phyloP scores from a whole-genome alignment of 2,329 filamentous ascomycete genomes.

The Penicillium olsonii region DNA sequence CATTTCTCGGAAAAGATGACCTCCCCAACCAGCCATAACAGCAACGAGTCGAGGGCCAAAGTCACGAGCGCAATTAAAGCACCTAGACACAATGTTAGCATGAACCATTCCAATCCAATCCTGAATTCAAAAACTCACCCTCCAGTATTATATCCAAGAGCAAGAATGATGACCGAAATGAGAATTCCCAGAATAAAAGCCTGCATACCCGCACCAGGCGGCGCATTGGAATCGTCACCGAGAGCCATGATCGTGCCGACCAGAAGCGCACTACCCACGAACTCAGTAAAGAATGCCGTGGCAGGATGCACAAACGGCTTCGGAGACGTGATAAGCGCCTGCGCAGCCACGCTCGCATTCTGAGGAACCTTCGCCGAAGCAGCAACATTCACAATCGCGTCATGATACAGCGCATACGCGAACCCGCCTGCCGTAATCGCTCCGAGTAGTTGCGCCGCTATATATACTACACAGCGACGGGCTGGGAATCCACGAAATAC shows the following conservation, averaged over 20 bases:
- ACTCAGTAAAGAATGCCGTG: constrained; percentile 42
- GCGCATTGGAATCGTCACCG: constrained; percentile 47
- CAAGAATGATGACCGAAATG: constrained; percentile 17
- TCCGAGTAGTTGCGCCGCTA: constrained; percentile 38
- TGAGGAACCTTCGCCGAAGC: constrained; percentile 18
- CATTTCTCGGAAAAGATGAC: constrained; percentile 24
- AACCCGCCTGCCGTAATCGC: constrained; percentile 36
- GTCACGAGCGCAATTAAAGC: constrained; percentile 39
- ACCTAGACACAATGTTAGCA: constrained; percentile 13
- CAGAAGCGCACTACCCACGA: constrained; percentile 35
- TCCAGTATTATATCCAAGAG: constrained; percentile 40
- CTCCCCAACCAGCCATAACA: constrained; percentile 36
- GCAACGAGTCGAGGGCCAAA: constrained; percentile 38
- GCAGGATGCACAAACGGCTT: constrained; percentile 25
- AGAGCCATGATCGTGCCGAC: constrained; percentile 37
- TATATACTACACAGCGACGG: constrained; percentile 27
- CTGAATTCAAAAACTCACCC: constrained; percentile 18
- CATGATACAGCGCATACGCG: constrained; percentile 39
- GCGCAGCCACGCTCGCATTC: constrained; percentile 15
- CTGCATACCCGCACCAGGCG: constrained; percentile 47
- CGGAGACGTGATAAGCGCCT: constrained; percentile 32
- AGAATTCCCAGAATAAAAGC: constrained; percentile 29
- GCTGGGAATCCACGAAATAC: constrained; percentile 39
- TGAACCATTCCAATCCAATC: neutral
- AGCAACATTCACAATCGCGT: constrained; percentile 32